Base-by-base conservation (phyloP, 371 early-diverging fungal genomes). In the Batkoa obscura region DNA sequence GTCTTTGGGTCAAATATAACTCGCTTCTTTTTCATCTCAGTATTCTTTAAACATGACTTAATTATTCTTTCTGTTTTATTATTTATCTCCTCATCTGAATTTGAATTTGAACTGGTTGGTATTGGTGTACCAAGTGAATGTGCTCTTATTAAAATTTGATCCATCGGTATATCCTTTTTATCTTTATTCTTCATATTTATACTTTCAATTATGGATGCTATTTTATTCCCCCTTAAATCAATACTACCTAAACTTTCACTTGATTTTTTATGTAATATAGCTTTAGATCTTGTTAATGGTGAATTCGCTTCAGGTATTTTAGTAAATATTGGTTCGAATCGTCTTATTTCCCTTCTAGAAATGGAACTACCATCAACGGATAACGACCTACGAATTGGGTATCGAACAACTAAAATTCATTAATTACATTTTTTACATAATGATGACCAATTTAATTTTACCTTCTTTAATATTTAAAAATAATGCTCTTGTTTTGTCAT, bases 401-500 rank as follows among this genome's bases (percentile, higher is more conserved):
- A 10, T 38, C 42, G 30, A 8, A 35, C 36, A 38, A 46, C 35
- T 53, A 12, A 13, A 33, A 6, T 23, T 50, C 17, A 32, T 41
- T 36, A 17, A 58, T 36, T 10, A 37, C 37, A 38, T 23, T 17
- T 34, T 23, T 12, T 33, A 56, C 32, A 3, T 10, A 31, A 39
- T 34, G 43, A 8, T 23, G 15, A 31, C 1, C 2, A 5, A 5
- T 4, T 53, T 2, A 30, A 35, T 15, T 34, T 37, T 72, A 71
- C 73, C 72, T 62, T 75, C 75, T 9, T 65, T 65, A 9, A 70
- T 65, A 15, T 66, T 73, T 38, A 66, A 59, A 59, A 81, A 81
- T 51, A 73, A 59, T 10, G 51, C 63, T 17, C 61, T 57, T 30
- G 79, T 78, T 12, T 67, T 65, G 52, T 79, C 74, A 61, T 82